Base-by-base conservation (phyloP, 768 basidiomycete species). In the Asterophora lycoperdoides region DNA sequence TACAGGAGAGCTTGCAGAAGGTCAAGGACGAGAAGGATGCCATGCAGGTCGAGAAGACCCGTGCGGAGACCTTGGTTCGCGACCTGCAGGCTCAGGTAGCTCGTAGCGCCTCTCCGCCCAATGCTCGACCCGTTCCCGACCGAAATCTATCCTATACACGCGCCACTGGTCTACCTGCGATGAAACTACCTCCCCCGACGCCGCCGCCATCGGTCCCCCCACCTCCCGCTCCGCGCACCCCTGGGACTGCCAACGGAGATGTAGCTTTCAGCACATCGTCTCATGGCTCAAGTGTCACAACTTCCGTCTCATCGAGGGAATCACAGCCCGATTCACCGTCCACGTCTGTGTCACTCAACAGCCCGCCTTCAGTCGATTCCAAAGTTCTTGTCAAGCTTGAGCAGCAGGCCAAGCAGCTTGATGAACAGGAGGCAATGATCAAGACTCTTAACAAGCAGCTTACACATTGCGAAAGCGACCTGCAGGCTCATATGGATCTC, bases 371-470 rank as follows among this genome's bases (percentile, higher is more conserved):
- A 10, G 50, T 72, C 14, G 89, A 91, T 58, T 49, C 71, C 37
- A 90, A 89, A 65, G 49, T 78, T 5, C 56, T 68, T 1, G 70
- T 66, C 36, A 81, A 79, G 59, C 57, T 93, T 7, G 88, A 89
- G 59, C 81, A 87, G 52, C 88, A 89, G 65, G 65, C 78, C 15
- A 87, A 85, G 59, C 82, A 79, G 39, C 69, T 93, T 32, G 87
- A 82, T 10, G 92, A 94, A 71, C 87, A 91, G 62, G 87, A 91
- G 57, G 80, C 76, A 43, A 93, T 92, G 86, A 90, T 95, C 71
- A 89, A 90, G 68, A 93, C 89, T 18, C 78, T 96, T 53, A 93
- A 93, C 68, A 93, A 95, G 66, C 92, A 93, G 66, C 65, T 96
- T 41, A 83, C 82, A n/a, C 93, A 95, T 64, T 93, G 91, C 61